Evolutionary conservation across 345 rosid genomes (phyloP).

Genomic region (Eucalyptus guilfoylei): DNA sequence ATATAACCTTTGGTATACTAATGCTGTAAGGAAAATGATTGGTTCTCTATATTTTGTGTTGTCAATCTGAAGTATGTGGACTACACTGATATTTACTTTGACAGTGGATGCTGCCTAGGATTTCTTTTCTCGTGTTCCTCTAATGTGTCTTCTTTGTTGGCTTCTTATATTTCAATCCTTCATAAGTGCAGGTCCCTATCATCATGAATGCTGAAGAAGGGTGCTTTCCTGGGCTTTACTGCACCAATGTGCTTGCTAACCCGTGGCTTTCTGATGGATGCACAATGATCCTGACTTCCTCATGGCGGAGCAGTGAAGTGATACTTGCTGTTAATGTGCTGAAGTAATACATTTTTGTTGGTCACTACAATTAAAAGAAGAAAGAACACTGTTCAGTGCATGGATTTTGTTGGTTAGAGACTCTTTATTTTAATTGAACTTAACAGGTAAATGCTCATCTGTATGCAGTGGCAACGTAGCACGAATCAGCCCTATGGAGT

Average conservation of each 20-base stretch:
- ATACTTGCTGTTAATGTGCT: conserved; percentile 53
- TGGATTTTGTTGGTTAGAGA: not conserved
- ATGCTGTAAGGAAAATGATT: not conserved
- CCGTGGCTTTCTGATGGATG: conserved; percentile 95
- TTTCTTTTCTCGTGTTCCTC: not conserved
- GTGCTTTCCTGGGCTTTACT: conserved; percentile 85
- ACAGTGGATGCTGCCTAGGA: not conserved
- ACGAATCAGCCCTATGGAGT: conserved; percentile 58
- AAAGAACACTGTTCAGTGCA: not conserved
- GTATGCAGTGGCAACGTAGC: conserved; percentile 49
- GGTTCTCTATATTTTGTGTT: not conserved
- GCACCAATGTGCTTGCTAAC: conserved; percentile 24
- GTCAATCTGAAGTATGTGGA: not conserved
- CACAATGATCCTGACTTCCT: conserved; percentile 60
- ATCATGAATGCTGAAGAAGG: conserved; percentile 59
- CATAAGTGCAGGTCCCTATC: conserved; percentile 36
- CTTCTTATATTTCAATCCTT: not conserved
- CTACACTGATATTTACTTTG: not conserved
- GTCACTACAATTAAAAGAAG: not conserved
- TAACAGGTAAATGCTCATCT: not conserved
- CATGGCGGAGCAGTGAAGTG: conserved; percentile 65
- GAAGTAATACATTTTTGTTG: conserved; percentile 26
- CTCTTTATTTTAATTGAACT: not conserved
- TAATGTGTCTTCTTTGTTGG: not conserved
- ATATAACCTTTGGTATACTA: not conserved